These are phyloP conservation scores for Leccinum aurantiacum DNA, from an alignment of 768 basidiomycete genomes.

Conservation along the genomic window DNA sequence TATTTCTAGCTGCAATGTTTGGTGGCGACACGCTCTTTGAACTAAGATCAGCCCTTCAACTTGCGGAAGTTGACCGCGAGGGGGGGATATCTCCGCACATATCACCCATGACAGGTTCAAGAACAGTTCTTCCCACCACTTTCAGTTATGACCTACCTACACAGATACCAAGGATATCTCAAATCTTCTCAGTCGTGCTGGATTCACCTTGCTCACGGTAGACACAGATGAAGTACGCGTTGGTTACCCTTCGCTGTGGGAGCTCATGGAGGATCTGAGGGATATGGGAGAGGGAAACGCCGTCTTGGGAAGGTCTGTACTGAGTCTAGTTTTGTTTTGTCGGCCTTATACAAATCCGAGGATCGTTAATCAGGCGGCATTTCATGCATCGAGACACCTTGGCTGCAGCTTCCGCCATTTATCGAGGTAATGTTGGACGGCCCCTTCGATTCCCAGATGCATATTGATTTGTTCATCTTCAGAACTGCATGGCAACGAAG, in stretches of 20 bases:
- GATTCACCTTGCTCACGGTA: slow-evolving; percentile 91
- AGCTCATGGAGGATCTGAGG: slow-evolving; percentile 88
- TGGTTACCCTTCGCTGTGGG: slow-evolving; percentile 93
- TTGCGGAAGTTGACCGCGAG: slow-evolving; percentile 91
- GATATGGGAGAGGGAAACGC: slow-evolving; percentile 98
- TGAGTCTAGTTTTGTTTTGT: not conserved
- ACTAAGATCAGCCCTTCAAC: slow-evolving; percentile 88
- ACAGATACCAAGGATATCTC: slow-evolving; percentile 91
- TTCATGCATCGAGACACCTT: slow-evolving; percentile 82
- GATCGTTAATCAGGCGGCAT: slow-evolving; percentile 48
- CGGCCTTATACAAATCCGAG: not conserved
- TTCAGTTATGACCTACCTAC: slow-evolving; percentile 6
- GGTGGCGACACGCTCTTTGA: slow-evolving; percentile 98
- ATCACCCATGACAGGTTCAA: slow-evolving; percentile 94
- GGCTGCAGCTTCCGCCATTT: slow-evolving; percentile 89
- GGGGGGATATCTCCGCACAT: slow-evolving; percentile 96
- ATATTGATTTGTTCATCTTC: slow-evolving; percentile 5
- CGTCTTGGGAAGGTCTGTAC: slow-evolving; percentile 70
- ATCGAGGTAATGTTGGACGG: slow-evolving; percentile 60
- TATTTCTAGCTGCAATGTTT: slow-evolving; percentile 92
- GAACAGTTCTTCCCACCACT: not conserved
- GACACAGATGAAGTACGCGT: slow-evolving; percentile 93
- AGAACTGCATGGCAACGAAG: slow-evolving; percentile 85
- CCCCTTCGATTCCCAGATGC: not conserved
- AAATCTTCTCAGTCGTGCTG: slow-evolving; percentile 87